phyloP scores from a whole-genome alignment of 768 basidiomycete species.

The Suillus bovinus region DNA sequence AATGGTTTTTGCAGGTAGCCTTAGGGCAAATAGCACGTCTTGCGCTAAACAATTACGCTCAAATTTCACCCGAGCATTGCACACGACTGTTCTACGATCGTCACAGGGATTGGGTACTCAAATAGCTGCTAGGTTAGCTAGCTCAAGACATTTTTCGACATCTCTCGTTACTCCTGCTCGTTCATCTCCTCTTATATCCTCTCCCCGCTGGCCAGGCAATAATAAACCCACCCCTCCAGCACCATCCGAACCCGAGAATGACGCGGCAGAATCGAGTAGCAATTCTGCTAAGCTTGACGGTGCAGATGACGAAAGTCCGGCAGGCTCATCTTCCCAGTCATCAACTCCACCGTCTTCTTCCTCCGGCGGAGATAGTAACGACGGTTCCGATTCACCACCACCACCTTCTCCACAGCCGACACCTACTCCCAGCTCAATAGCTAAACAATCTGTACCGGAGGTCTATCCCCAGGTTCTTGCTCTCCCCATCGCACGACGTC shows the following conservation, averaged over 20 bases:
- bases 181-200: constrained; percentile 31
- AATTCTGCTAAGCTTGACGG: constrained; percentile 22
- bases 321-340: constrained; percentile 33
- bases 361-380: constrained; percentile 38
- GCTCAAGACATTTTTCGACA: constrained; percentile 28
- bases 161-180: constrained; percentile 25
- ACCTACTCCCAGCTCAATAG: constrained; percentile 54
- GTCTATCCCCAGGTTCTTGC: constrained; percentile 93
- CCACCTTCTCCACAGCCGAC: constrained; percentile 39
- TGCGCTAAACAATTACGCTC: constrained; percentile 16
- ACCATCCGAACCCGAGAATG: constrained; percentile 23
- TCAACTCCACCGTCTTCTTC: constrained; percentile 41
- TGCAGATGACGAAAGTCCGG: constrained; percentile 32
- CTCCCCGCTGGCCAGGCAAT: constrained; percentile 43
- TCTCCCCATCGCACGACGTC: constrained; percentile 91
- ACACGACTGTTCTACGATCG: constrained; percentile 17
- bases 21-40: constrained; percentile 17
- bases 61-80: constrained; percentile 11
- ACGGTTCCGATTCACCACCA: constrained; percentile 40
- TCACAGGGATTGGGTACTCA: constrained; percentile 8
- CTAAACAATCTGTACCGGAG: constrained; percentile 87
- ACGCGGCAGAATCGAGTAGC: constrained; percentile 24
- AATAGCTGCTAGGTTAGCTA: constrained; percentile 11
- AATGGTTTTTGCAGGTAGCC: constrained; percentile 26
- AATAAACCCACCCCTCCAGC: constrained; percentile 34